Percentiles rank a stretch among this genome's conserved stretches.
These are phyloP conservation scores for Tolypocladium endophyticum DNA, from an alignment of 2,329 filamentous ascomycete species.

Conservation along the genomic window DNA sequence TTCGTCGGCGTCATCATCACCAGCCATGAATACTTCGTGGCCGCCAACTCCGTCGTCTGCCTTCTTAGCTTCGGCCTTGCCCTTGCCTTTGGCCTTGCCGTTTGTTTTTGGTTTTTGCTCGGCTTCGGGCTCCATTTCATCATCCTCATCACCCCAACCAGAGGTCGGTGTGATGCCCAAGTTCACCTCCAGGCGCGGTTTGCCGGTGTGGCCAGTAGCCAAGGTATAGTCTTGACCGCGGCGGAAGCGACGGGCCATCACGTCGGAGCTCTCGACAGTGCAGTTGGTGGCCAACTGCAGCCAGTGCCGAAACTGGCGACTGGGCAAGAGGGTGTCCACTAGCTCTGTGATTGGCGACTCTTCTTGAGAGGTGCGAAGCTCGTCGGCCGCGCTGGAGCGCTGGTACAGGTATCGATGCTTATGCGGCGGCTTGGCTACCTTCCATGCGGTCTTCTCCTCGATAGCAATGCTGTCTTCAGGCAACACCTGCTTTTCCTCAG, in stretches of 20 bases:
- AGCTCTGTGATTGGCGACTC: slow-evolving; percentile 63
- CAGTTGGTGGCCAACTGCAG: slow-evolving; percentile 72
- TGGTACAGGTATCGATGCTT: slow-evolving; percentile 90
- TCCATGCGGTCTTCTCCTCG: slow-evolving; percentile 53
- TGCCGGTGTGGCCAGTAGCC: slow-evolving; percentile 70
- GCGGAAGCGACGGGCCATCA: slow-evolving; percentile 80
- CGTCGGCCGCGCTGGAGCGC: slow-evolving; percentile 36
- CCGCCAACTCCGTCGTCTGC: slow-evolving; percentile 54
- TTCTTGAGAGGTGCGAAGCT: slow-evolving; percentile 25
- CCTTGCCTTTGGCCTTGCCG: slow-evolving; percentile 19
- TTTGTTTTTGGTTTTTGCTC: slow-evolving; percentile 24
- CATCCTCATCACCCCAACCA: slow-evolving; percentile 70
- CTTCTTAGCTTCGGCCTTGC: slow-evolving; percentile 20
- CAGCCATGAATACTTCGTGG: slow-evolving; percentile 89
- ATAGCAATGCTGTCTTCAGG: slow-evolving; percentile 42
- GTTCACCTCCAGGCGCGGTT: slow-evolving; percentile 76
- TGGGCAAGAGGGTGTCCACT: slow-evolving; percentile 73
- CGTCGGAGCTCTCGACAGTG: slow-evolving; percentile 59
- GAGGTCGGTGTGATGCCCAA: slow-evolving; percentile 74
- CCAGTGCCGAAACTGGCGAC: slow-evolving; percentile 81
- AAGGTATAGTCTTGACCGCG: slow-evolving; percentile 85
- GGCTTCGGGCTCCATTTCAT: slow-evolving; percentile 28
- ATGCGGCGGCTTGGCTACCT: slow-evolving; percentile 77
- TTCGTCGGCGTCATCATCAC: slow-evolving; percentile 58
- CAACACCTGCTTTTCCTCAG: slow-evolving; percentile 43